Base-by-base conservation (phyloP, 805 yeast genomes). In the Blastobotrys peoriensis region DNA sequence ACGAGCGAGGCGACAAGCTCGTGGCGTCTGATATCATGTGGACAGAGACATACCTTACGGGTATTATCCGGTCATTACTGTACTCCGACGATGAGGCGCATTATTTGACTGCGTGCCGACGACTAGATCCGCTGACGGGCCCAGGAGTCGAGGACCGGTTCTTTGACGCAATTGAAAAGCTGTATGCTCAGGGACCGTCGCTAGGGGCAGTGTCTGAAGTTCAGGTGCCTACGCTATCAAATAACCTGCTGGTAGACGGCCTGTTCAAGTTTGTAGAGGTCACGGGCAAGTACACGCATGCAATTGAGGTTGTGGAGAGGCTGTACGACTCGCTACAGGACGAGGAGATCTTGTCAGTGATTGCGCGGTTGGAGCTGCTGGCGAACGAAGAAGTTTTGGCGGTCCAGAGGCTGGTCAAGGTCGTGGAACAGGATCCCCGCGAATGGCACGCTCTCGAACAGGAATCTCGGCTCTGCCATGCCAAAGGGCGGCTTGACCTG, bases 91-190 rank as follows among this genome's bases (percentile, higher is more conserved):
- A 81, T 37, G 91, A 84, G 63, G 81, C 65, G 66, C 83, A 68
- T 57, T 83, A 68, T 56, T 74, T 93, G 45, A 95, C 88, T 6
- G 95, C 89, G 59, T 83, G 93, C 33, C 76, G 96, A 52, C 79
- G 83, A 47, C 71, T 86, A 45, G 83, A 87, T 55, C 97, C 97
- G 3, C 75, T 93, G 48, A 59, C 70, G 21, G 66, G 64, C 25
- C 66, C 68, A 6, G 71, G 67, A 23, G 64, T 70, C 10, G 79
- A 82, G 2, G 65, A 66, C 43, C 61, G 64, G 42, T 86, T 86
- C 58, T 60, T 86, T 43, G 65, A 67, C 18, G 85, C 81, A 1
- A 84, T 84, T 59, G 87, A 81, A 60, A 60, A 64, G 42, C 70
- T 87, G 47, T 87, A 82, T 59, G 68, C 66, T 53, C 73, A 74